Evolutionary conservation across 805 yeast species (phyloP), one percentile per base, ranked within the genome.

Genomic region (Zygosaccharomyces gambellarensis): DNA sequence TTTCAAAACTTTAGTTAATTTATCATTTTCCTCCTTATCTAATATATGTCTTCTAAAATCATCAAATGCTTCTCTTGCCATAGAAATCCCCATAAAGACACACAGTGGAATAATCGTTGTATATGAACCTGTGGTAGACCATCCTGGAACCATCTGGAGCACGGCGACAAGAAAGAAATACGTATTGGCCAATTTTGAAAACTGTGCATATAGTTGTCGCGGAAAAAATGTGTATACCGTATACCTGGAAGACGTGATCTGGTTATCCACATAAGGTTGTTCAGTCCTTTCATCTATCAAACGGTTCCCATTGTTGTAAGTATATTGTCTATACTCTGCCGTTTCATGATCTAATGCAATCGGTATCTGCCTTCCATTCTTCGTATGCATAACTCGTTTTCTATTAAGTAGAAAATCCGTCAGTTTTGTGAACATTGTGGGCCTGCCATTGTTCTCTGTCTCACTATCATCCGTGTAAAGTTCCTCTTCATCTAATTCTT

Each of bases 61-160:
- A 67, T 94, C 99, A 67, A 76, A 90, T 0, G 95, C 99, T 70
- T 94, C 99, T 57, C 98, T 78, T 7, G 85, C 79, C 69, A 92
- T 90, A 0, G 98, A 88, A 25, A 94, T 87, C 6, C 88, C 74
- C 70, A 94, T 87, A 66, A 94, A 94, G 5, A 94, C 78, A 67
- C 83, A 71, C 49, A 94, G 73, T 1, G 99, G 98, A 36, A 90
- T 77, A 58, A 94, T 92, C 1, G 99, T 94, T 3, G 98, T 94
- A 63, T 82, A 89, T 10, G 90, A 85, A 51, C 98, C 99, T 0
- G 99, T 94, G 5, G 99, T 89, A 1, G 97, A 88, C 97, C 97
- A 94, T 2, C 90, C 81, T 0, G 99, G 98, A 43, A 94, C 84
- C 90, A 92, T 83, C 65, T 94, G 99, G 73, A 94, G 73, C 53